Evolutionary conservation across 2,329 filamentous ascomycete genomes (phyloP).

Genomic region (Thielaviopsis punctulata): DNA sequence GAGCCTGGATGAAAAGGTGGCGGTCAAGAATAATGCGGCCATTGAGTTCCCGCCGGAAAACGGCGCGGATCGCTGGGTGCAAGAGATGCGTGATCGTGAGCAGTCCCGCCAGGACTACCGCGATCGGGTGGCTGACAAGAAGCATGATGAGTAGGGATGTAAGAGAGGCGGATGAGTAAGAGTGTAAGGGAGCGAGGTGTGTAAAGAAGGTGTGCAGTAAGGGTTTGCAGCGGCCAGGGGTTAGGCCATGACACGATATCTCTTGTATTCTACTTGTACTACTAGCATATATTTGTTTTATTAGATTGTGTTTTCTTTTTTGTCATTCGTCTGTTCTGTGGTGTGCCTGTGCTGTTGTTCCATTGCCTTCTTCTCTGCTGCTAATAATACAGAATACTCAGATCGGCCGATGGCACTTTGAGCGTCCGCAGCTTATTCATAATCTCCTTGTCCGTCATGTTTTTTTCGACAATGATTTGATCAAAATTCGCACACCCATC

Average conservation of each 20-base stretch:
- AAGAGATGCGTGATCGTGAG: neutral
- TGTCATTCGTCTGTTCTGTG: conserved; percentile 1
- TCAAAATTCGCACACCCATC: conserved; percentile 66
- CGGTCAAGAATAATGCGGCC: conserved; percentile 24
- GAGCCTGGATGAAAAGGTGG: conserved; percentile 14
- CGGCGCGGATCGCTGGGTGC: conserved; percentile 4
- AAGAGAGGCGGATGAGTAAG: neutral
- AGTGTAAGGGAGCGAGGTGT: no score
- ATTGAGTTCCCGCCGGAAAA: conserved; percentile 22
- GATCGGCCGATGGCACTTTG: conserved; percentile 32
- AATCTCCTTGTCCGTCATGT: conserved; percentile 52
- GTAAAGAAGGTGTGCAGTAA: no score
- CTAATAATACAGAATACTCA: conserved; percentile 37
- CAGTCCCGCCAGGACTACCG: neutral
- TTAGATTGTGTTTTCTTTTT: neutral
- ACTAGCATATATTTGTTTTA: neutral
- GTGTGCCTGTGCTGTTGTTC: neutral
- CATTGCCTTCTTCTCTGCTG: neutral
- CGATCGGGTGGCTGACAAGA: conserved; percentile 14
- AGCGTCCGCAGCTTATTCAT: conserved; percentile 48
- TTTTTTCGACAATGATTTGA: conserved; percentile 64
- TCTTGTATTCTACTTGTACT: neutral
- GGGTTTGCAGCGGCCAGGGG: no score
- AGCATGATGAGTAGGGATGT: neutral
- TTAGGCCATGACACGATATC: no score